phyloP scores from a whole-genome alignment of 495 filamentous ascomycete genomes.

The Daldinia bambusicola region DNA sequence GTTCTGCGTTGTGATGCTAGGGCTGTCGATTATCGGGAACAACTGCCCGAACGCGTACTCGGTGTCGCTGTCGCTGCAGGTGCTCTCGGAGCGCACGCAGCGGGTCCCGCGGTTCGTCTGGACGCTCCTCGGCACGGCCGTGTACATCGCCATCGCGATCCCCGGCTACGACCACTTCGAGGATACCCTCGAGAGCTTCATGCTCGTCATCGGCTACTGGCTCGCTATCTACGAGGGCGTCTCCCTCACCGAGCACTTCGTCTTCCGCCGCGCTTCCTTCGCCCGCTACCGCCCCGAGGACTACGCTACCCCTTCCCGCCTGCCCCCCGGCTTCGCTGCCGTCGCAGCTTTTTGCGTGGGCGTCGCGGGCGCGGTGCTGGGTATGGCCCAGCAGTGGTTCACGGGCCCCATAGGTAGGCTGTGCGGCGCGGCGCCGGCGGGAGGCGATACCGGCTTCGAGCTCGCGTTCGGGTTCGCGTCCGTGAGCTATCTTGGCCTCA shows the following conservation, averaged over 20 bases:
- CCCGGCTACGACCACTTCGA: slow-evolving; percentile 81
- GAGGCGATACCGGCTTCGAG: slow-evolving; percentile 83
- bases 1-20: slow-evolving; percentile 84
- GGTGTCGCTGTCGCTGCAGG: slow-evolving; percentile 77
- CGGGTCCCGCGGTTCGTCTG: slow-evolving; percentile 81
- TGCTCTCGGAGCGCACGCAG: slow-evolving; percentile 71
- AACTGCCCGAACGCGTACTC: slow-evolving; percentile 94
- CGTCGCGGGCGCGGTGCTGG: slow-evolving; percentile 75
- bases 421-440: slow-evolving; percentile 64
- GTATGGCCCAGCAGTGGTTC: slow-evolving; percentile 83
- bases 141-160: slow-evolving; percentile 80
- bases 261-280: slow-evolving; percentile 73
- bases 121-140: slow-evolving; percentile 72
- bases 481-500: slow-evolving; percentile 57
- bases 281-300: slow-evolving; percentile 68
- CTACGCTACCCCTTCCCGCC: slow-evolving; percentile 67
- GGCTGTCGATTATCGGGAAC: slow-evolving; percentile 82
- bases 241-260: slow-evolving; percentile 76
- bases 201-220: slow-evolving; percentile 86
- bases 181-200: slow-evolving; percentile 77
- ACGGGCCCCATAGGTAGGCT: slow-evolving; percentile 75
- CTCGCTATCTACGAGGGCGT: slow-evolving; percentile 83
- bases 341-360: slow-evolving; percentile 73
- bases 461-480: slow-evolving; percentile 68
- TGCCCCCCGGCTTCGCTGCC: slow-evolving; percentile 80